A percentile compares a stretch with the other conserved stretches of the same genome.
Evolutionary conservation across 164 flowering plant species (phyloP).

Genomic region (Echeveria elegans): DNA sequence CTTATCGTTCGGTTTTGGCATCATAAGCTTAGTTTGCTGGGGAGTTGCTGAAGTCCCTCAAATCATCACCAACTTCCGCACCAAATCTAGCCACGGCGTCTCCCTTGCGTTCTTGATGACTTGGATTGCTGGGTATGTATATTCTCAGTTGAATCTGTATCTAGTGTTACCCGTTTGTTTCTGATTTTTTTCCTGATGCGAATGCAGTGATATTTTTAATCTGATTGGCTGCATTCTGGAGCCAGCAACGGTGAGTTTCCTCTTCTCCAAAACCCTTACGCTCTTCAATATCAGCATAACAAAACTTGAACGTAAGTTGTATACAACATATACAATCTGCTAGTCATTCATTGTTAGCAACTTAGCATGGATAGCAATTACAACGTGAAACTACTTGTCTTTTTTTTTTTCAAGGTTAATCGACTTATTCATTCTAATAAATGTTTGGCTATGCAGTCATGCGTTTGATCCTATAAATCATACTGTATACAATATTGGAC

Average conservation of each 20-base stretch:
- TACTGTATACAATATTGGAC: neutral
- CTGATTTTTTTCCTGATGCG: neutral
- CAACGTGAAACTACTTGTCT: neutral
- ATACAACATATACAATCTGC: neutral
- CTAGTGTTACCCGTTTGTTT: neutral
- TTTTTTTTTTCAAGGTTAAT: neutral
- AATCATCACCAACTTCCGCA: conserved; percentile 73
- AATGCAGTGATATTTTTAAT: neutral
- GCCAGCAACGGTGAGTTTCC: conserved; percentile 3
- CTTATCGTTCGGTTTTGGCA: neutral
- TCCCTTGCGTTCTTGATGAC: conserved; percentile 74
- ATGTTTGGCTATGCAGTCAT: neutral
- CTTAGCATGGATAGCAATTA: neutral
- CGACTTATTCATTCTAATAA: neutral
- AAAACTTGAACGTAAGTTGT: neutral
- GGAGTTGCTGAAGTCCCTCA: conserved; percentile 92
- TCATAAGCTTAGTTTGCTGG: conserved; percentile 15
- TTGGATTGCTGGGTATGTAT: conserved; percentile 69
- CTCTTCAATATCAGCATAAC: neutral
- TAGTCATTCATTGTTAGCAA: neutral
- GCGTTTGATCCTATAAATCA: neutral
- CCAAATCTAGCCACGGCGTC: conserved; percentile 85
- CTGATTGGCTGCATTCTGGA: conserved; percentile 4
- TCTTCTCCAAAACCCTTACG: neutral
- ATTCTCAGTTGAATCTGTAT: too few species aligned